Conservation (phyloP, 1,284 basidiomycete species). For the Rhodotorula glutinis region DNA sequence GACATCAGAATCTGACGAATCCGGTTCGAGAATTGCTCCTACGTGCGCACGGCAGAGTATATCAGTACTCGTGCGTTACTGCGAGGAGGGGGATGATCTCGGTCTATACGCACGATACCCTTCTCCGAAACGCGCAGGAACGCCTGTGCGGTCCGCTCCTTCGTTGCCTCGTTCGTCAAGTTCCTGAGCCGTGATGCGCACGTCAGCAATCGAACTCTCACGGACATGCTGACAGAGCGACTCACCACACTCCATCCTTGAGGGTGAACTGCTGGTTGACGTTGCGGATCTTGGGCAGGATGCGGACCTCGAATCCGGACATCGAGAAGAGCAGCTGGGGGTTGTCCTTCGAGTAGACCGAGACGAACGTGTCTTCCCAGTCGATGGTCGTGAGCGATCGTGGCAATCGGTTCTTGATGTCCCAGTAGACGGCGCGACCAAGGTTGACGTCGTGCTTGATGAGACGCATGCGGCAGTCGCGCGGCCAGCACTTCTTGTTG, state of each 20-base stretch:
- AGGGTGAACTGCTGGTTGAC: conserved; percentile 89
- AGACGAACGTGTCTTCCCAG: conserved; percentile 96
- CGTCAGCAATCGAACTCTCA: too few relatives aligned
- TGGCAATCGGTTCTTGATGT: conserved; percentile 95
- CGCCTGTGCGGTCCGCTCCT: conserved; percentile 95
- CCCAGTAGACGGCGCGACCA: conserved; percentile 98
- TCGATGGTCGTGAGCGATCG: conserved; percentile 96
- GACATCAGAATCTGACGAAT: conserved; percentile 77
- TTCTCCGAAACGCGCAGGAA: conserved; percentile 85
- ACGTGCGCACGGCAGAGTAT: background rate
- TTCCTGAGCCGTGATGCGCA: background rate
- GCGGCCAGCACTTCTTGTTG: conserved; percentile 98
- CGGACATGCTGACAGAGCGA: too few relatives aligned
- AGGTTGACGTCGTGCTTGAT: conserved; percentile 99
- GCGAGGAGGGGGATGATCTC: background rate
- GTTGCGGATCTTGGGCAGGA: conserved; percentile 90
- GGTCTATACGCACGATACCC: background rate
- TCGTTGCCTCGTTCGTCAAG: conserved; percentile 74
- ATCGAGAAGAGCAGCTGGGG: conserved; percentile 97
- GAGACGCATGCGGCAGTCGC: conserved; percentile 97
- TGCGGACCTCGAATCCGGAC: conserved; percentile 96
- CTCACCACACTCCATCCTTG: conserved; percentile 18
- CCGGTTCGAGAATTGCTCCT: conserved; percentile 69
- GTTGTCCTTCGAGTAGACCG: conserved; percentile 88
- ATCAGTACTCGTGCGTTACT: background rate